Conservation (phyloP, 768 basidiomycete species). For the Boletus speciosus region DNA sequence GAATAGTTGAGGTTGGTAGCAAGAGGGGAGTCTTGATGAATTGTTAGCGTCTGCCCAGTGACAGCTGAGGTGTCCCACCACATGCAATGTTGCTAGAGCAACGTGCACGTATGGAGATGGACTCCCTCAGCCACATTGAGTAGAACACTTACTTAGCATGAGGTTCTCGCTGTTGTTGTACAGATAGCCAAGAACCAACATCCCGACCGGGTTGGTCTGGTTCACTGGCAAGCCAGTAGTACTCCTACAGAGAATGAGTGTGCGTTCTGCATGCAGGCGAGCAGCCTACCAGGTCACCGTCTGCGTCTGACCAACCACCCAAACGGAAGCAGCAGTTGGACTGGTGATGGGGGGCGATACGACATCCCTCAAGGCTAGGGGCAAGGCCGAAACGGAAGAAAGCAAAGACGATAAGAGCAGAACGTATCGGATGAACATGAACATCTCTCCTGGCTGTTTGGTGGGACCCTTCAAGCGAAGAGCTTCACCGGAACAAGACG, state of each 20-base stretch:
- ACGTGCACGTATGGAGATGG: background rate
- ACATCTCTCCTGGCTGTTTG: slow-evolving; percentile 12
- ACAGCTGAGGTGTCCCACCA: background rate
- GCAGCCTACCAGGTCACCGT: slow-evolving; percentile 49
- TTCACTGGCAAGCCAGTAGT: slow-evolving; percentile 26
- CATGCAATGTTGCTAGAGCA: background rate
- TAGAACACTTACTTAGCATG: slow-evolving; percentile 25
- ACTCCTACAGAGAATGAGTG: slow-evolving; percentile 28
- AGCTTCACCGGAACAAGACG: slow-evolving; percentile 11
- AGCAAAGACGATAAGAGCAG: slow-evolving; percentile 21
- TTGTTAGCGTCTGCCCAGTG: slow-evolving; percentile 6
- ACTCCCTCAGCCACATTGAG: background rate
- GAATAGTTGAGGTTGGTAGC: slow-evolving; percentile 33
- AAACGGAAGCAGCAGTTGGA: slow-evolving; percentile 40
- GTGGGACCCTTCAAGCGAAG: slow-evolving; percentile 7
- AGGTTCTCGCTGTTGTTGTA: slow-evolving; percentile 31
- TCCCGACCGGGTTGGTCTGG: slow-evolving; percentile 30
- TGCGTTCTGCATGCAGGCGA: slow-evolving; percentile 29
- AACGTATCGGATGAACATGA: slow-evolving; percentile 25
- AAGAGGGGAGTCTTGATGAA: slow-evolving; percentile 30
- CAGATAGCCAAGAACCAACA: slow-evolving; percentile 26
- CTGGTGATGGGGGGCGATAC: slow-evolving; percentile 46
- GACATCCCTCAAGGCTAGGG: slow-evolving; percentile 41
- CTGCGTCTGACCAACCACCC: slow-evolving; percentile 42
- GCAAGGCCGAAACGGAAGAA: slow-evolving; percentile 28